A percentile compares a stretch with the other conserved stretches of the same genome.
phyloP scores from a whole-genome alignment of 202 grass and related monocot genomes.

The Zoysia matrella region DNA sequence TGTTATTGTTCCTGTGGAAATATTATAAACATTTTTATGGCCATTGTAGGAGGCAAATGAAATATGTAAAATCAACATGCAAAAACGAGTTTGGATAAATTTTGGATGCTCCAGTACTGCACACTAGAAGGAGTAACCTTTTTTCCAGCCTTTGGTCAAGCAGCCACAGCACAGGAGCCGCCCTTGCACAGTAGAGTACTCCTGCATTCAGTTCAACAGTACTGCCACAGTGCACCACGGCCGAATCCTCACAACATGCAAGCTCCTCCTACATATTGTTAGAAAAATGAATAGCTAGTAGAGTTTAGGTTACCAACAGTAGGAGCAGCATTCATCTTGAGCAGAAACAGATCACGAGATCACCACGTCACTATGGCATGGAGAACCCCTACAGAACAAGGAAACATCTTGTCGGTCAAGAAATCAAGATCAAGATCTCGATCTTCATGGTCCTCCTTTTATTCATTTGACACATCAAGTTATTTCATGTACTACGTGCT shows the following conservation, averaged over 20 bases:
- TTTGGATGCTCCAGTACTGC: neutral
- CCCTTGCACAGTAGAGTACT: slow-evolving; percentile 32
- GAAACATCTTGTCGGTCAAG: slow-evolving; percentile 43
- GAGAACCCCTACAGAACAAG: slow-evolving; percentile 35
- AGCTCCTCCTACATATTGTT: neutral
- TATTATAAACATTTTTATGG: no score
- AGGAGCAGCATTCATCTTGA: slow-evolving; percentile 11
- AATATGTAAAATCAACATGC: neutral
- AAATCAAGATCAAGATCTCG: slow-evolving; percentile 16
- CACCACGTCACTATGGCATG: slow-evolving; percentile 8
- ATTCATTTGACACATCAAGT: neutral
- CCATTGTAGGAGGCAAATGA: no score
- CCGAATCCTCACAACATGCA: slow-evolving; percentile 15
- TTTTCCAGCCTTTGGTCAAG: neutral
- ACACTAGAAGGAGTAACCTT: neutral
- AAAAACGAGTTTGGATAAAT: neutral
- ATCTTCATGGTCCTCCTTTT: slow-evolving; percentile 2
- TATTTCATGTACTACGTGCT: neutral
- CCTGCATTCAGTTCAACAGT: slow-evolving; percentile 4
- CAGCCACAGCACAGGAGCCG: slow-evolving; percentile 34
- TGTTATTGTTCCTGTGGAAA: no score
- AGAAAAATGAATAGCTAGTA: no score
- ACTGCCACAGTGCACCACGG: neutral
- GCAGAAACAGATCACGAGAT: slow-evolving; percentile 25
- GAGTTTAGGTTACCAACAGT: neutral